Evolutionary conservation across 768 basidiomycete genomes (phyloP).

Genomic region (Tricholomella constricta): DNA sequence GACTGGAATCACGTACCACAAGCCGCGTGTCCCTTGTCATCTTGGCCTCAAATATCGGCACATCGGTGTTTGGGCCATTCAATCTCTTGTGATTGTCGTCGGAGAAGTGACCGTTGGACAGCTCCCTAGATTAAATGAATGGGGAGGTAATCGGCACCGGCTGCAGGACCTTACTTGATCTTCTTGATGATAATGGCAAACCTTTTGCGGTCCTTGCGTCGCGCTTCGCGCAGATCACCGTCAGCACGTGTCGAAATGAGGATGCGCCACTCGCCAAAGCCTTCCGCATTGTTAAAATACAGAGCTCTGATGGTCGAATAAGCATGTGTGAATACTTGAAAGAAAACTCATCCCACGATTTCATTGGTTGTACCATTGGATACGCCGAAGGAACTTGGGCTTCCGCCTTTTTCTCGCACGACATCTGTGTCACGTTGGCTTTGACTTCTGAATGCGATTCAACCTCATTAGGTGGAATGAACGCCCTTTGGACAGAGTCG

Average conservation of each 20-base stretch:
- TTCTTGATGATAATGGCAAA: slow-evolving; percentile 66
- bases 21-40: slow-evolving; percentile 15
- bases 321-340: not conserved
- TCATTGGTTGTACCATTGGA: slow-evolving; percentile 57
- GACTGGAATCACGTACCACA: slow-evolving; percentile 6
- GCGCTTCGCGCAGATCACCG: slow-evolving; percentile 48
- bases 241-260: slow-evolving; percentile 54
- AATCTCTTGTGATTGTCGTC: slow-evolving; percentile 16
- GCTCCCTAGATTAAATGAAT: slow-evolving; percentile 45
- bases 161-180: slow-evolving; percentile 51
- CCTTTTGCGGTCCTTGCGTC: slow-evolving; percentile 43
- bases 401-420: not conserved
- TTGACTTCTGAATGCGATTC: not conserved
- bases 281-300: slow-evolving; percentile 58
- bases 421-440: not conserved
- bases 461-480: slow-evolving; percentile 13
- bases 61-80: slow-evolving; percentile 11
- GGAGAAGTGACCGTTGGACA: slow-evolving; percentile 43
- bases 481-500: slow-evolving; percentile 14
- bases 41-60: slow-evolving; percentile 19
- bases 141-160: not conserved
- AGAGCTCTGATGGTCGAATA: slow-evolving; percentile 37
- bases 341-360: slow-evolving; percentile 35
- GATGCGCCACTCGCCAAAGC: slow-evolving; percentile 68
- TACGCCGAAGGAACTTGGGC: slow-evolving; percentile 29